Conservation (phyloP, 2,329 filamentous ascomycete species). For the Aspergillus alliaceus region DNA sequence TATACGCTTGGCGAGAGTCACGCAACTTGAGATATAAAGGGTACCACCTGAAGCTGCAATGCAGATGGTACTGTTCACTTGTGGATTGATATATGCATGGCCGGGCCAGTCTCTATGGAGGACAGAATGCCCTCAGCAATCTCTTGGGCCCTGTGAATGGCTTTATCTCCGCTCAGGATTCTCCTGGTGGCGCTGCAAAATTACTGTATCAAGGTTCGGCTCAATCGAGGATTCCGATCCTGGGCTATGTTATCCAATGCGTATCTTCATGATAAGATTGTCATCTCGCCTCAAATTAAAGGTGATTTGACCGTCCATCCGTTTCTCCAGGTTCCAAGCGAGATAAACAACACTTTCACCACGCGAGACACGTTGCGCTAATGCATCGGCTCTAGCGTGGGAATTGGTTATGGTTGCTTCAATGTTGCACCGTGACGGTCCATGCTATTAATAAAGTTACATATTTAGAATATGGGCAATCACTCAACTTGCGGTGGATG, state of each 20-base stretch:
- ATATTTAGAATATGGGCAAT: not conserved
- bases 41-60: slow-evolving; percentile 47
- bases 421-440: slow-evolving; percentile 6
- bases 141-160: slow-evolving; percentile 43
- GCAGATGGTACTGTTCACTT: slow-evolving; percentile 41
- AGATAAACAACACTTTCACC: no score
- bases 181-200: slow-evolving; percentile 38
- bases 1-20: slow-evolving; percentile 35
- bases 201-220: slow-evolving; percentile 47
- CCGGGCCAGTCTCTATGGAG: slow-evolving; percentile 33
- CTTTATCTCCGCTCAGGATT: slow-evolving; percentile 45
- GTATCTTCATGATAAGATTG: no score
- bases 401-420: no score
- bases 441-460: not conserved
- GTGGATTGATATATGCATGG: slow-evolving; percentile 25
- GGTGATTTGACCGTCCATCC: no score
- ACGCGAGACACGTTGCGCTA: slow-evolving; percentile 30
- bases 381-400: slow-evolving; percentile 34
- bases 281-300: no score
- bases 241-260: slow-evolving; percentile 16
- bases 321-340: no score
- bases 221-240: slow-evolving; percentile 43
- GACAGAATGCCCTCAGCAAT: slow-evolving; percentile 46
- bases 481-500: not conserved
- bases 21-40: slow-evolving; percentile 43